Evolutionary conservation across 805 yeast genomes (phyloP).

Genomic region (Blastobotrys chiropterorum): DNA sequence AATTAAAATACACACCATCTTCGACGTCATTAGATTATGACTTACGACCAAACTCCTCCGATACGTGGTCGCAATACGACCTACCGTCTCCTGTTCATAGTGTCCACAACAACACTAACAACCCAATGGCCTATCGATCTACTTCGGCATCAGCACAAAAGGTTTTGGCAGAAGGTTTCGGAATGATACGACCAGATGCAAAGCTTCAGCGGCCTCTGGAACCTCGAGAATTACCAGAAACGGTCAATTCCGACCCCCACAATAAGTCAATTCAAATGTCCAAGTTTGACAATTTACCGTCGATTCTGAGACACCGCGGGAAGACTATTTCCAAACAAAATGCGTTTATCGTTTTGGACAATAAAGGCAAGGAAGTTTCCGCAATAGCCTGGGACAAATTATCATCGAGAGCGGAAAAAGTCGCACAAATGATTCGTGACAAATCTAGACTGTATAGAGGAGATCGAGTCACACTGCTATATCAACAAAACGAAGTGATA

Average conservation of each 20-base stretch:
- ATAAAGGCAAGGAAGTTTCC: slow-evolving; percentile 71
- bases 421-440: slow-evolving; percentile 76
- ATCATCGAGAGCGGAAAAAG: slow-evolving; percentile 73
- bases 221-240: slow-evolving; percentile 45
- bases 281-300: slow-evolving; percentile 56
- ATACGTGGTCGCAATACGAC: slow-evolving; percentile 1
- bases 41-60: background rate
- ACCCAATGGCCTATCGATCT: slow-evolving; percentile 7
- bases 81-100: background rate
- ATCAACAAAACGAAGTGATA: slow-evolving; percentile 73
- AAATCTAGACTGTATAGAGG: slow-evolving; percentile 68
- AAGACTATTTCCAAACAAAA: slow-evolving; percentile 54
- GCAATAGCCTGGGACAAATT: slow-evolving; percentile 87
- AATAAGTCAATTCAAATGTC: slow-evolving; percentile 27
- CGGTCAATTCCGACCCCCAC: slow-evolving; percentile 33
- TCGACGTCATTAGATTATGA: background rate
- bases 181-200: slow-evolving; percentile 8
- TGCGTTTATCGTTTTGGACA: slow-evolving; percentile 68
- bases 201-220: slow-evolving; percentile 53
- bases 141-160: slow-evolving; percentile 12
- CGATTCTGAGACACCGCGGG: slow-evolving; percentile 69
- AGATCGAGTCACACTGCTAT: slow-evolving; percentile 78
- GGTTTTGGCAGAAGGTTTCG: slow-evolving; percentile 6
- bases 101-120: background rate
- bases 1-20: background rate